Evolutionary conservation across 108 stramenopile genomes (phyloP), one percentile per base, ranked within the genome.

Genomic region (Discostella pseudostelligera): DNA sequence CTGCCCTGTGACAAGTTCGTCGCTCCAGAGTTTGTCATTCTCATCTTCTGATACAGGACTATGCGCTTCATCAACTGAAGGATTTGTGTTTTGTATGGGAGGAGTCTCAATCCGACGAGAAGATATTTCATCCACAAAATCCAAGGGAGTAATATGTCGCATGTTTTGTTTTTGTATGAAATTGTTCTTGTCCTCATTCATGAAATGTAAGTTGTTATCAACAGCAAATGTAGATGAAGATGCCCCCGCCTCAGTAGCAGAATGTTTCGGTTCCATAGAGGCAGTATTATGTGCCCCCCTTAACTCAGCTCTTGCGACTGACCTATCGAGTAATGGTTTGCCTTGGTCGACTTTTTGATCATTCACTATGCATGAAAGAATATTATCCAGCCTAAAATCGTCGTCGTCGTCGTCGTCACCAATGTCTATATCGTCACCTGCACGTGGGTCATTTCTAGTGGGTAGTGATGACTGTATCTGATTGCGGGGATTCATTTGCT

Each of bases 351-450:
- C 13, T 35, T 54, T 35, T 1, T n/a, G 43, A 24, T 22, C 22
- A 19, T 57, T 36, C 32, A 36, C 58, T n/a, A 69, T 69, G 39
- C 58, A 45, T 35, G 67, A 69, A 20, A 69, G 19, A 49, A 69
- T 59, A 39, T 59, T 56, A 8, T 69, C 67, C 19, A 69, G 39
- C 21, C 43, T 56, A 7, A 56, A 43, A 45, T 71, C 70, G 16
- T 54, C 51, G n/a, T 54, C 51, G 35, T 64, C 63, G 9, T 54
- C 39, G 17, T 58, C 66, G 37, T 39, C 67, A 44, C 14, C n/a
- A 9, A 32, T 35, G 21, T 57, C 9, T 10, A 48, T 54, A 17
- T 56, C 43, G 21, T 44, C 54, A 28, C 20, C 39, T 40, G 14
- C 17, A 56, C 49, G n/a, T 42, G 22, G 12, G 59, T 45, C 35